Evolutionary conservation across 176 grass and related monocot genomes (phyloP), one percentile per base, ranked within the genome.

Genomic region (Triticum timopheevii): DNA sequence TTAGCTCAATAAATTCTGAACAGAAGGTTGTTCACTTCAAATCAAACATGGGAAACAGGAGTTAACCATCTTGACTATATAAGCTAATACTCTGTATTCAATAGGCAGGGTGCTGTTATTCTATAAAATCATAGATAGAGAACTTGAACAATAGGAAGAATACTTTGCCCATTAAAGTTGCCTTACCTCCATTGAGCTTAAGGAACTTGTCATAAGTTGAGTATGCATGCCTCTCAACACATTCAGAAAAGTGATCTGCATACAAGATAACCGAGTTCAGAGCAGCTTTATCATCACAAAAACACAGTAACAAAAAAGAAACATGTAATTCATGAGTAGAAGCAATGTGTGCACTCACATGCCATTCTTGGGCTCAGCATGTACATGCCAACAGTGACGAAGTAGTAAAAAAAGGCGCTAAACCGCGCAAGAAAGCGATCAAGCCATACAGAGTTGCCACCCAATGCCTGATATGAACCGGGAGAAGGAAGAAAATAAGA

Each of bases 161-260:
- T 44, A 61, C 33, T 10, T 67, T 20, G 1, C 39, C 13, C 35
- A 50, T 3, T 19, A 67, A 75, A 10, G 15, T 19, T 58, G 42
- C 7, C n/a, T 77, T 84, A 99, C 97, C 94, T 93, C 65, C 97
- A 58, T 93, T 24, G 42, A 84, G 87, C 85, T 94, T 99, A 27
- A 99, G 38, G 82, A 99, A 99, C 80, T 99, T 96, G 77, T 99
- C 94, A 88, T 99, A 99, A 19, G 97, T 99, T 82, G 94, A 99
- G 56, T 88, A 99, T 19, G 97, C 97, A 82, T 99, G 97, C 76
- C 84, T 92, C 87, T 99, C 97, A 61, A 99, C 97, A 78, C 97
- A 99, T 90, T 99, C 97, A 80, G 94, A 96, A 76, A 99, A 96
- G 65, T 99, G 97, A 82, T 99, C 94, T 96, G 93, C n/a, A 85